A percentile compares a stretch with the other conserved stretches of the same genome.
Conservation (phyloP, 768 basidiomycete genomes). For the Butyriboletus loyo region DNA sequence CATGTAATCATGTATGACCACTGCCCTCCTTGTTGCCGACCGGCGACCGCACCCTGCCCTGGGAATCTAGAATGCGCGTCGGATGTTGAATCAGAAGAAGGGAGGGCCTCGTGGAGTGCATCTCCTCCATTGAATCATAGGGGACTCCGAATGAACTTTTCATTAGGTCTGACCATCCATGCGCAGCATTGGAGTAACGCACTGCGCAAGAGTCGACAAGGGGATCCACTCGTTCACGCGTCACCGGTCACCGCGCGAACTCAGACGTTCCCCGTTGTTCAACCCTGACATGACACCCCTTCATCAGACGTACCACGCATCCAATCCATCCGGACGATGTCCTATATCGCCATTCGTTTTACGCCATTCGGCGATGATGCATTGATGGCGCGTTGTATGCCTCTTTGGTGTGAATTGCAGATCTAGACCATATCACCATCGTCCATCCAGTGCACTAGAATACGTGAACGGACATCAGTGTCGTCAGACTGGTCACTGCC, state of each 20-base stretch:
- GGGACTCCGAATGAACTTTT: background rate
- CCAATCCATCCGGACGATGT: background rate
- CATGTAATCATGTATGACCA: background rate
- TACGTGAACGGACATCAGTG: background rate
- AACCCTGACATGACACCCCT: background rate
- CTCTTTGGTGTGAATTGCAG: background rate
- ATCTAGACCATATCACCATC: background rate
- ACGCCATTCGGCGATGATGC: background rate
- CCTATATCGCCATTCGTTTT: background rate
- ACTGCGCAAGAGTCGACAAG: slow-evolving; percentile 1
- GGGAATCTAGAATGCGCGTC: background rate
- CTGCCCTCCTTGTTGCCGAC: slow-evolving; percentile 6
- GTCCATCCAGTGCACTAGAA: background rate
- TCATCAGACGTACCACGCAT: slow-evolving; percentile 1
- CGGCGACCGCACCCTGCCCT: slow-evolving; percentile 1
- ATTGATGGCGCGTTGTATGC: background rate
- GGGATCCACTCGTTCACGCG: background rate
- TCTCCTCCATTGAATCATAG: background rate
- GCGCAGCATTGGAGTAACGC: background rate
- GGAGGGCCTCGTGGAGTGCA: background rate
- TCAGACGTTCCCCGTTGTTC: background rate
- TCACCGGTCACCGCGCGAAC: background rate
- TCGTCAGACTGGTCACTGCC: background rate
- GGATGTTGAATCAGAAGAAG: background rate
- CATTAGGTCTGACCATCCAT: background rate